Conservation (phyloP, 176 grass and related monocot genomes). For the Canna indica region DNA sequence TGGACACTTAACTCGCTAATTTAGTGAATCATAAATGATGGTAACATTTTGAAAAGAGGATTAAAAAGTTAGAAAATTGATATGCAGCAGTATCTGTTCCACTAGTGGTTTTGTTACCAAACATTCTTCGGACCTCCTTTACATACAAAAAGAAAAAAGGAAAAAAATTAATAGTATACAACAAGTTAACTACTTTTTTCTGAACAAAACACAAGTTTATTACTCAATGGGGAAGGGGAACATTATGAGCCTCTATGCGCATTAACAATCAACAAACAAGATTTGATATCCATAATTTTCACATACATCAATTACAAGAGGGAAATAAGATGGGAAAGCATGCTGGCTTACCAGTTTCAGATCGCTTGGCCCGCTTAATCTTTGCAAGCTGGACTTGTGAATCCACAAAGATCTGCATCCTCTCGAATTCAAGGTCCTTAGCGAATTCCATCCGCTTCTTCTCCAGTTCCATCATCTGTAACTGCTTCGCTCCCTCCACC, state of each 20-base stretch:
- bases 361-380: constrained; percentile 52
- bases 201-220: no score
- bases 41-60: background rate
- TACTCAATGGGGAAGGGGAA: no score
- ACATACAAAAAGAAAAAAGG: background rate
- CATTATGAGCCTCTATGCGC: background rate
- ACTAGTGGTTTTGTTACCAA: no score
- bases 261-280: background rate
- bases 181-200: no score
- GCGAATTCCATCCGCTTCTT: constrained; percentile 64
- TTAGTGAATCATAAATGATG: background rate
- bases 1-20: background rate
- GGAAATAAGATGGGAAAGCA: constrained; percentile 13
- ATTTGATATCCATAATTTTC: background rate
- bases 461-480: constrained; percentile 69
- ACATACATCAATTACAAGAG: background rate
- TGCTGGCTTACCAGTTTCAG: constrained; percentile 37
- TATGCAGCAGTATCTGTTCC: background rate
- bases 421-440: constrained; percentile 71
- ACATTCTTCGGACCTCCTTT: background rate
- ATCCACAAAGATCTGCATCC: constrained; percentile 83
- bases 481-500: constrained; percentile 68
- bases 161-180: background rate
- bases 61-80: background rate
- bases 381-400: constrained; percentile 73